Evolutionary conservation across 1,284 basidiomycete species (phyloP), one percentile per base, ranked within the genome.

Genomic region (Sporisorium sorghi): DNA sequence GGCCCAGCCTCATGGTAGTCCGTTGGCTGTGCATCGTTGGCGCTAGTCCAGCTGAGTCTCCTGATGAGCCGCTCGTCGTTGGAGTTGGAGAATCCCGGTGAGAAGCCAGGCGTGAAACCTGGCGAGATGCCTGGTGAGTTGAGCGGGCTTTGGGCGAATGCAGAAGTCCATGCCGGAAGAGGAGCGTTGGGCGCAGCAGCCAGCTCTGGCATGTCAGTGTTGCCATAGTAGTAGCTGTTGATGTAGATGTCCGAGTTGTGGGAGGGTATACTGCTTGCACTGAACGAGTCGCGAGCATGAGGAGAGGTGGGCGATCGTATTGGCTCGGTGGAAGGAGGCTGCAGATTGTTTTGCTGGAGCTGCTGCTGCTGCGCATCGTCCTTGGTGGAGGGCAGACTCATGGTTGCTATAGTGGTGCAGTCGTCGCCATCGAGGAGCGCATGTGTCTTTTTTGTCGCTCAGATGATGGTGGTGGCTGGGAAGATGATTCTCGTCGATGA

Each of bases 141-240:
- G 40, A 51, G 37, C 10, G 66, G 64, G 39, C 64, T 68, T 2
- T 47, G 53, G 10, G 60, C 44, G 30, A 63, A 49, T n/a, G 40
- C 37, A 1, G 54, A 39, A 2, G 54, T 47, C 68, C 68, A 65
- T 17, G 47, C 42, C 5, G 64, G 57, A 5, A 55, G 56, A 5
- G 60, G 30, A 19, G 37, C 37, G 19, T 43, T 58, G 32, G 72
- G 17, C 21, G 17, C 32, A 0, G 43, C 30, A 0, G 42, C 28
- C 3, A 74, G 30, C n/a, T 77, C 71, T n/a, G 67, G 60, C 72
- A 77, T 77, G 33, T 77, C 53, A 19, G 47, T 47, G 43, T 77
- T 77, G 46, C 75, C 75, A 51, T 77, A 77, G 52, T 77, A 77
- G 51, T 77, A 77, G 62, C 63, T 67, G 58, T 71, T 74, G 63